These are phyloP conservation scores for Ophiostoma populinum DNA, from an alignment of 2,329 filamentous ascomycete genomes.

Conservation along the genomic window DNA sequence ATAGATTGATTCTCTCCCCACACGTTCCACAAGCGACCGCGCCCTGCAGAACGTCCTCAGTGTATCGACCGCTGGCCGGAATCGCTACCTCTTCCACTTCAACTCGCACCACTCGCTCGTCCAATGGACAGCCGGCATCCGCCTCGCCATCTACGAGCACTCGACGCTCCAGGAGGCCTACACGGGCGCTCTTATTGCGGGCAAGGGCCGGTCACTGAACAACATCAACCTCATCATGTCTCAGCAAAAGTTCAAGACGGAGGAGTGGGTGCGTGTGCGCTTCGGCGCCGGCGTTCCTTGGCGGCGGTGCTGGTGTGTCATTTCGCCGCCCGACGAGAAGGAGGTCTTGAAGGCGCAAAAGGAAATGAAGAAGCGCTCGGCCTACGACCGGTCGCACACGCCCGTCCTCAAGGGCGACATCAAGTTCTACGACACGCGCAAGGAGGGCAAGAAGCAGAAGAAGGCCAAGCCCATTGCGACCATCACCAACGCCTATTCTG, in stretches of 20 bases:
- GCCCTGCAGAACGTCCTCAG: constrained; percentile 88
- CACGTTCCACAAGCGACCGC: constrained; percentile 57
- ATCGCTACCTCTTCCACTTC: constrained; percentile 90
- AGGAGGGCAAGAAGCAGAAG: constrained; percentile 68
- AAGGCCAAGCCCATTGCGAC: constrained; percentile 82
- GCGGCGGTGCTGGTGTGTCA: constrained; percentile 93
- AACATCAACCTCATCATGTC: constrained; percentile 85
- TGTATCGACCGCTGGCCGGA: constrained; percentile 86
- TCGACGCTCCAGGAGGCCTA: constrained; percentile 89
- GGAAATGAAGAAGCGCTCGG: constrained; percentile 60
- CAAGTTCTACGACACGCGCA: constrained; percentile 78
- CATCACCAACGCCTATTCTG: constrained; percentile 76
- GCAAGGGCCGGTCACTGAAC: constrained; percentile 78
- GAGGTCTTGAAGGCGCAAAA: constrained; percentile 74
- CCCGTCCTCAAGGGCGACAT: constrained; percentile 69
- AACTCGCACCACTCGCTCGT: constrained; percentile 84
- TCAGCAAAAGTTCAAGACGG: constrained; percentile 54
- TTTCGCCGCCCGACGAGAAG: constrained; percentile 85
- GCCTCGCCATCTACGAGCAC: constrained; percentile 87
- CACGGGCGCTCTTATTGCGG: constrained; percentile 85
- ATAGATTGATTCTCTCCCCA: constrained; percentile 77
- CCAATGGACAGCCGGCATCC: constrained; percentile 91
- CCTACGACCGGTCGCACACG: constrained; percentile 56
- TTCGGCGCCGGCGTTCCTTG: constrained; percentile 94
- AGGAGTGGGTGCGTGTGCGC: constrained; percentile 88